A percentile compares a stretch with the other conserved stretches of the same genome.
These are phyloP conservation scores for Arthrobotrys conoides DNA, from an alignment of 2,329 filamentous ascomycete genomes.

Conservation along the genomic window DNA sequence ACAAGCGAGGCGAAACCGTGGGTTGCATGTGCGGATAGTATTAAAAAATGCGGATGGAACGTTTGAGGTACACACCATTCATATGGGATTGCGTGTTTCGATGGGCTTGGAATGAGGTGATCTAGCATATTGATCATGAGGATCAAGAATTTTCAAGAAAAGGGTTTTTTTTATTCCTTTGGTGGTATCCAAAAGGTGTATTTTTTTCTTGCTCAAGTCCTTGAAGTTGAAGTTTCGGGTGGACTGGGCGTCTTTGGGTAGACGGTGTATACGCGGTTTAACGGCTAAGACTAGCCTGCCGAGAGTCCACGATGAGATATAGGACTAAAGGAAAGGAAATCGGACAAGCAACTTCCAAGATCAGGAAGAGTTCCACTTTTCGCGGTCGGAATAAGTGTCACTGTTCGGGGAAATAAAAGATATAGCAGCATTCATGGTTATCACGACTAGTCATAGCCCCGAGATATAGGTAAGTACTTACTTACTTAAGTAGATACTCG, in stretches of 20 bases:
- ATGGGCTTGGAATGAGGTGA: constrained; percentile 39
- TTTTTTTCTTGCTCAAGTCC: background rate
- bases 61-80: background rate
- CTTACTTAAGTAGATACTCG: too few relatives aligned
- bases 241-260: background rate
- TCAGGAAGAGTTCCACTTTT: background rate
- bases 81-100: constrained; percentile 42
- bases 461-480: too few relatives aligned
- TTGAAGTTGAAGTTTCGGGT: background rate
- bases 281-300: too few relatives aligned
- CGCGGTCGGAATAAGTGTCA: constrained; percentile 31
- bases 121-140: constrained; percentile 11
- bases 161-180: background rate
- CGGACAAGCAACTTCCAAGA: background rate
- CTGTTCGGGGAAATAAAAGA: background rate
- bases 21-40: constrained; percentile 9
- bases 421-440: too few relatives aligned
- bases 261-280: constrained; percentile 6
- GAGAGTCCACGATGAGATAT: too few relatives aligned
- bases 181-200: too few relatives aligned
- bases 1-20: constrained; percentile 3
- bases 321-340: too few relatives aligned
- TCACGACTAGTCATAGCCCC: too few relatives aligned
- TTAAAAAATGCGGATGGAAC: constrained; percentile 12
- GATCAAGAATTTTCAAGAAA: background rate